Conservation (phyloP, 2,329 filamentous ascomycete genomes). For the Septoria linicola region DNA sequence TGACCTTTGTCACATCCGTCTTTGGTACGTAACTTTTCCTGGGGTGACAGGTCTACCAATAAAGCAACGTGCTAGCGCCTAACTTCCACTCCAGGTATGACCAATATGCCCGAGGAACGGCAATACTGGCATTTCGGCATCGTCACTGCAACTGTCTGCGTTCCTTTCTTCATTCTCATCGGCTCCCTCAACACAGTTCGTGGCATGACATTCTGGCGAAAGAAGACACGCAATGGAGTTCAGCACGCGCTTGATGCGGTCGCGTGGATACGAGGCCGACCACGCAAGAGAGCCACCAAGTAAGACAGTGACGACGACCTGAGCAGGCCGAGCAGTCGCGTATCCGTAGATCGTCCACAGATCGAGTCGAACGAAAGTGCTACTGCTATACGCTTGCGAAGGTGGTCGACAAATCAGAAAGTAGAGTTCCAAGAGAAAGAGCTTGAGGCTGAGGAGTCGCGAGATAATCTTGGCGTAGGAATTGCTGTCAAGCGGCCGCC, state of each 20-base stretch:
- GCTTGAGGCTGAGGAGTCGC: constrained; percentile 3
- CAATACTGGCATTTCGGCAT: constrained; percentile 44
- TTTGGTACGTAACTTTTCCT: constrained; percentile 32
- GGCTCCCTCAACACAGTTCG: constrained; percentile 45
- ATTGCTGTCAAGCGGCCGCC: neutral
- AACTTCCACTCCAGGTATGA: constrained; percentile 43
- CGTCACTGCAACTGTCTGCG: constrained; percentile 44
- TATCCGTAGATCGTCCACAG: neutral
- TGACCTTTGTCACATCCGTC: constrained; percentile 62
- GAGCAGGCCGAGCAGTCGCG: neutral
- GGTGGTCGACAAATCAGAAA: constrained; percentile 8
- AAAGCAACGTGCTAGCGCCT: no score
- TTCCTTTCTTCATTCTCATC: constrained; percentile 50
- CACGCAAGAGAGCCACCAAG: neutral
- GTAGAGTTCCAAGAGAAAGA: constrained; percentile 4
- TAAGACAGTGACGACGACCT: neutral
- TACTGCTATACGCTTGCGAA: constrained; percentile 1
- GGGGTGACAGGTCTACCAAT: no score
- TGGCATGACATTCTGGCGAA: constrained; percentile 41
- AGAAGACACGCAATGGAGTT: constrained; percentile 16
- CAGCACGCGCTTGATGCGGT: neutral
- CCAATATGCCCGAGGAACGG: constrained; percentile 44
- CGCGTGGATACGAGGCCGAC: neutral
- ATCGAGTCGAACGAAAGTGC: neutral
- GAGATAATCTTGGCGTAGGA: neutral